Evolutionary conservation across 2,329 filamentous ascomycete species (phyloP), one percentile per base, ranked within the genome.

Genomic region (Alternaria sp.): DNA sequence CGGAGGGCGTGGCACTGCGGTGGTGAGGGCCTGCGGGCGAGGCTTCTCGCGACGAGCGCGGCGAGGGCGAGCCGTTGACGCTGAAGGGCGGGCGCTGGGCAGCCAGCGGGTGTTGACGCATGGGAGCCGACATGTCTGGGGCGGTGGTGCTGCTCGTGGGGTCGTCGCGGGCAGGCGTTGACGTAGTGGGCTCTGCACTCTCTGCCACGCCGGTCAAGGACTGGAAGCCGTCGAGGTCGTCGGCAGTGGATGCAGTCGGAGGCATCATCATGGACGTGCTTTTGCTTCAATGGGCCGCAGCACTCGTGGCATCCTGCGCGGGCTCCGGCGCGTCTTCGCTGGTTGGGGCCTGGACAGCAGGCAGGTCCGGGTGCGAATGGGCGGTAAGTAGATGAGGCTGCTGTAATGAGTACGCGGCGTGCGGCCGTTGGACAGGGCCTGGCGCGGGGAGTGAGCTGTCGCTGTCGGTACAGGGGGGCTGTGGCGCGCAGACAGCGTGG

Each of bases 21-120:
- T 75, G 76, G 40, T 71, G 70, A 17, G 70, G 77, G 50, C 81
- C 76, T 30, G 80, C 76, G 7, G 83, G 83, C 52, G 83, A 85
- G 28, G 80, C 77, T 69, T 84, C 84, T 62, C 83, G 79, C 45
- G 83, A 85, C 25, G 82, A 81, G 62, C 78, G 73, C 40, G 83
- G 83, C 8, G 77, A 74, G 19, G 80, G 75, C 46, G 75, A 74
- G 67, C 63, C 72, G n/a, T 77, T 74, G 62, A 68, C 64, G 68
- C 73, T 74, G 46, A 76, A 68, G 21, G 75, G 36, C 36, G 36
- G 71, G 40, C 74, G 75, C 50, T 69, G 65, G 21, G 71, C 70
- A 50, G 67, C 72, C 56, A 75, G 71, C 21, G 71, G 62, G 30
- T 74, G 72, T 51, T 70, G 68, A 26, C 71, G 74, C 69, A 70